phyloP scores from a whole-genome alignment of 176 grass and related monocot genomes.

The Typha latifolia region DNA sequence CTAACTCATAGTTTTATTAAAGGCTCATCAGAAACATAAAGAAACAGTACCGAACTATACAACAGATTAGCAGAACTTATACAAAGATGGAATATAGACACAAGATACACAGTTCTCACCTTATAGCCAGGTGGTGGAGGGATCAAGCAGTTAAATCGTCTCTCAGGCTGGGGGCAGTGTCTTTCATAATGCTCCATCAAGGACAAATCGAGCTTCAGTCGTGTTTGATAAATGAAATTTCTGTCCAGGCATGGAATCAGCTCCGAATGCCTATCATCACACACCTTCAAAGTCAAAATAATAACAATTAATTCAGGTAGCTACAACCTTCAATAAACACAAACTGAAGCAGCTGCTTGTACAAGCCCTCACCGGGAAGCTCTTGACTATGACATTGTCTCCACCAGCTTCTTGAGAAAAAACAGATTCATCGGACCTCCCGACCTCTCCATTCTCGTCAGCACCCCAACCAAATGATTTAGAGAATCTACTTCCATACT shows the following conservation, averaged over 20 bases:
- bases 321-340: neutral
- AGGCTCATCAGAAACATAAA: neutral
- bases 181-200: constrained; percentile 99
- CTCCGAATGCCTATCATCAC: constrained; percentile 86
- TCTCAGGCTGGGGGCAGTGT: constrained; percentile 83
- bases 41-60: neutral
- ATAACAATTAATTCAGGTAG: neutral
- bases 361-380: constrained; percentile 61
- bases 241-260: constrained; percentile 96
- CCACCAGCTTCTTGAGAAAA: constrained; percentile 44
- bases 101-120: constrained; percentile 28
- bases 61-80: neutral
- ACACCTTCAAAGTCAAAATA: constrained; percentile 42
- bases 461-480: constrained; percentile 59
- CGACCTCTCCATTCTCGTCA: constrained; percentile 34
- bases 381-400: constrained; percentile 54
- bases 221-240: constrained; percentile 97
- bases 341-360: neutral
- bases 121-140: constrained; percentile 87
- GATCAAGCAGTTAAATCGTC: constrained; percentile 86
- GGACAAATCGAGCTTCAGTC: constrained; percentile 86
- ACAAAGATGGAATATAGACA: neutral
- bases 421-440: constrained; percentile 63
- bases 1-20: constrained; percentile 14
- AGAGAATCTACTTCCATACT: constrained; percentile 79